Evolutionary conservation across 176 grass and related monocot genomes (phyloP), one percentile per base, ranked within the genome.

Genomic region (Poa pratensis): DNA sequence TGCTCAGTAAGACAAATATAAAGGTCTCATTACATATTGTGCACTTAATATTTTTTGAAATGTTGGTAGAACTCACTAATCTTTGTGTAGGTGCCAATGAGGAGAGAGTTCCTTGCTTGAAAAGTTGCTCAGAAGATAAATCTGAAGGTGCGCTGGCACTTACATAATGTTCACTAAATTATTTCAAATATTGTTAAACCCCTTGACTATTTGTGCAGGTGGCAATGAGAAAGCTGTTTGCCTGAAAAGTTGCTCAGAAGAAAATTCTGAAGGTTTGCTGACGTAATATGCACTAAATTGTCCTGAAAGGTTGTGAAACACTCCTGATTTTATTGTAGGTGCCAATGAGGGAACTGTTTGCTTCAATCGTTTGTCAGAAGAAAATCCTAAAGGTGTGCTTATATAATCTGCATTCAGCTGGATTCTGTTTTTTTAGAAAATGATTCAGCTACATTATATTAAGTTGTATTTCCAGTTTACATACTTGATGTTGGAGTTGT

Each of bases 311-410:
- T 28, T 51, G 23, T 50, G 11, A 39, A 55, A 76, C 71, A 46
- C 30, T 69, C 71, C 17, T 82, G 49, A 55, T 73, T 57, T 76
- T 39, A 30, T 16, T 84, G 24, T 68, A 88, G 86, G 63, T 78
- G 46, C 73, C 63, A 72, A 49, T 70, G 80, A 12, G 63, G 39
- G 40, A 35, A 3, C 72, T 71, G 1, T 68, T 83, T 62, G 22
- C 63, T 52, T 78, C 17, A 28, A 72, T 26, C 39, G 27, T 27
- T 12, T 1, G 0, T 0, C 49, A 17, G 76, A 80, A 69, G 68
- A 85, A 75, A 80, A 60, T 20, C 28, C 50, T 46, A 75, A 89
- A 85, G 82, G 82, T 89, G 79, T 80, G 20, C 3, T 55, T 57
- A 7, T 57, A 57, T 37, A 57, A 58, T 80, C 34, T 46, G 43